Evolutionary conservation across 108 stramenopile genomes (phyloP).

Genomic region (Mediolabrus comicus): DNA sequence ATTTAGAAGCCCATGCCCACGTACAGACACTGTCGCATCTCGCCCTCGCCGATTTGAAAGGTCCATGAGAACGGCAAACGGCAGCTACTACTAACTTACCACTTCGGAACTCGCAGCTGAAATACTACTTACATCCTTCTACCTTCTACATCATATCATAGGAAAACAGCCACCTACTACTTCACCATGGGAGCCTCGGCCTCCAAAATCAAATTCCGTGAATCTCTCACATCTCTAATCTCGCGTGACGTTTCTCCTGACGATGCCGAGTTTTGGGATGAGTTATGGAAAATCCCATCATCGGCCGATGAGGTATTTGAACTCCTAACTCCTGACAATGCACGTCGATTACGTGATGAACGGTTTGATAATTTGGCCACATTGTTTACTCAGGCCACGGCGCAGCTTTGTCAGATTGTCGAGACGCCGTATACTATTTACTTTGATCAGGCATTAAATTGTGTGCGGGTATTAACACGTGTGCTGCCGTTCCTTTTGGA

Average conservation of each 20-base stretch:
- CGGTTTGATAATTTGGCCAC: slow-evolving; percentile 85
- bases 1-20: too few species aligned
- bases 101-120: too few species aligned
- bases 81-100: too few species aligned
- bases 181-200: slow-evolving; percentile 87
- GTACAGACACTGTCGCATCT: too few species aligned
- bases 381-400: slow-evolving; percentile 91
- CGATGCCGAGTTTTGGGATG: slow-evolving; percentile 93
- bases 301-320: slow-evolving; percentile 90
- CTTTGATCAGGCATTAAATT: slow-evolving; percentile 92
- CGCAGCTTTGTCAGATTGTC: slow-evolving; percentile 94
- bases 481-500: slow-evolving; percentile 91
- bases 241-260: slow-evolving; percentile 75
- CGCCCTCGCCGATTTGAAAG: too few species aligned
- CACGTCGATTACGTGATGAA: slow-evolving; percentile 67
- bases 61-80: too few species aligned
- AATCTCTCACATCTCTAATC: slow-evolving; percentile 68
- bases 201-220: slow-evolving; percentile 85
- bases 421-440: slow-evolving; percentile 95
- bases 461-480: slow-evolving; percentile 88
- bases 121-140: not conserved
- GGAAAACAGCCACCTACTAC: not conserved
- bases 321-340: slow-evolving; percentile 73
- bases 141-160: not conserved
- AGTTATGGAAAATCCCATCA: slow-evolving; percentile 88